Evolutionary conservation across 2,329 filamentous ascomycete species (phyloP), one percentile per base, ranked within the genome.

Genomic region (Canariomyces notabilis): DNA sequence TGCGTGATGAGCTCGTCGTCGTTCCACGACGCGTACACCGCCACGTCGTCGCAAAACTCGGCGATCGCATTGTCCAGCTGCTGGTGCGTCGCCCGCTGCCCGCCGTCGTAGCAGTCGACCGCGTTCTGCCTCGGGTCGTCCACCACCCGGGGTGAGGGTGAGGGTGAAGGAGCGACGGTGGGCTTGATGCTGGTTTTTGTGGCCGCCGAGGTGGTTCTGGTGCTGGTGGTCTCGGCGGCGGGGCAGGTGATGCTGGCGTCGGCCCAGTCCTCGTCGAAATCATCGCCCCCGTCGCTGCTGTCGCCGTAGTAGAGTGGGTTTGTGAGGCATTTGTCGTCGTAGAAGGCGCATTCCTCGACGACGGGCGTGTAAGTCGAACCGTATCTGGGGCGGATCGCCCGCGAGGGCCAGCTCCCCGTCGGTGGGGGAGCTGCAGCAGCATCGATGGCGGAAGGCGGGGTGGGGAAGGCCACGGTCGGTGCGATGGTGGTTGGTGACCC

Each of bases 401-500:
- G 32, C 20, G 7, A 36, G 19, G 32, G 40, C 40, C 40, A 18
- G 32, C 40, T 18, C 21, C 40, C 40, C 32, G 11, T 36, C 19
- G 18, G 40, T 33, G 40, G 40, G 40, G 40, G 20, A n/a, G 32
- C 40, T 33, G 40, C 32, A 22, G 15, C 33, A 22, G 40, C 32
- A 5, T 33, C 40, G 32, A 43, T 43, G 40, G 34, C 19, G 22
- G 59, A 71, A 37, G 81, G 59, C 3, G 71, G 66, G 1, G 50
- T 51, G 47, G 80, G 72, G 21, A 82, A 64, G 2, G 70, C 71
- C 1, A 58, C 58, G 1, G 77, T 79, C 12, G 44, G 37, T 9
- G 37, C 14, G 6, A 20, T 15, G 9, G 44, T 46, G 1, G 37
- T 36, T 5, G n/a, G 26, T 8, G 9, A 1, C 20, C 44, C 44